Percentiles rank a stretch among this genome's conserved stretches.
Evolutionary conservation across 768 basidiomycete species (phyloP).

Genomic region (Coprinellus aureogranulatus): DNA sequence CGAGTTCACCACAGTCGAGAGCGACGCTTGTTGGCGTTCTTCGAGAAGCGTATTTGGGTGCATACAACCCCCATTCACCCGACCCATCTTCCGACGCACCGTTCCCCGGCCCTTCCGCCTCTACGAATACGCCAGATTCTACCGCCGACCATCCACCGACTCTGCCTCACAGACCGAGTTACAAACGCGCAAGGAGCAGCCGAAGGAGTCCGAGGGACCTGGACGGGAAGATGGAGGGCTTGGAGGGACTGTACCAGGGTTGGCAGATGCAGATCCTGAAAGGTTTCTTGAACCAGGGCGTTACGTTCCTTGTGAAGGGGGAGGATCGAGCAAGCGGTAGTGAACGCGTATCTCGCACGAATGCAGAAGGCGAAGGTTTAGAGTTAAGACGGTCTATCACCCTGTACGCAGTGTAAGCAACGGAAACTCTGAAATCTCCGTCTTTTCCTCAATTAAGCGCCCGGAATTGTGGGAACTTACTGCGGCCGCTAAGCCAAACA

Average conservation of each 20-base stretch:
- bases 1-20: constrained; percentile 20
- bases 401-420: too few species aligned
- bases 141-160: neutral
- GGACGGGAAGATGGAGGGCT: constrained; percentile 16
- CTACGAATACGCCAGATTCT: too few species aligned
- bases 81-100: neutral
- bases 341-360: constrained; percentile 15
- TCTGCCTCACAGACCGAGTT: neutral
- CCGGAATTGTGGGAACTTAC: too few species aligned
- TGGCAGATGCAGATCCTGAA: constrained; percentile 50
- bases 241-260: constrained; percentile 52
- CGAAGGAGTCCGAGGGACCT: constrained; percentile 4
- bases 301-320: constrained; percentile 61
- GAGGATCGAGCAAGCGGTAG: constrained; percentile 24
- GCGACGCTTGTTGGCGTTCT: constrained; percentile 37
- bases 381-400: too few species aligned
- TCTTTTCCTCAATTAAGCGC: too few species aligned
- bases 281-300: constrained; percentile 55
- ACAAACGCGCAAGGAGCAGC: neutral
- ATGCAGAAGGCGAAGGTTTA: neutral
- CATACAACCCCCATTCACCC: constrained; percentile 8
- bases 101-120: neutral
- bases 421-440: too few species aligned
- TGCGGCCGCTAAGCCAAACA: too few species aligned
- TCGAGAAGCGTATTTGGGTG: constrained; percentile 32